Evolutionary conservation across 495 filamentous ascomycete species (phyloP).

Genomic region (Penicillium alfredii): DNA sequence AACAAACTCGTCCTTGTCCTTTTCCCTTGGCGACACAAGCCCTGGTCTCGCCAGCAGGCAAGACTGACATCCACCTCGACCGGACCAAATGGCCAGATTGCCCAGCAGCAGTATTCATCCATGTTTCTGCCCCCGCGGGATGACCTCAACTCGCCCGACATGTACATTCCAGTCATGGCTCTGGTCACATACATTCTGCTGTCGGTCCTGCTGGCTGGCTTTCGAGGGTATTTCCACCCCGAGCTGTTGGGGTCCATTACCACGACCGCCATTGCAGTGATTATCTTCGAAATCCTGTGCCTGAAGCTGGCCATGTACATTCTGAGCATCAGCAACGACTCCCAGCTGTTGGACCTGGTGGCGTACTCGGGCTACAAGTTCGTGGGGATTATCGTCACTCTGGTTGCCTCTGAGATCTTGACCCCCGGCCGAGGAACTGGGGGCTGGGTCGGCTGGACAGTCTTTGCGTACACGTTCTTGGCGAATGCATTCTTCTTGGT

Average conservation of each 20-base stretch:
- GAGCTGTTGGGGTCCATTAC: slow-evolving; percentile 87
- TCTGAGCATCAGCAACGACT: slow-evolving; percentile 80
- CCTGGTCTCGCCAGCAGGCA: slow-evolving; percentile 77
- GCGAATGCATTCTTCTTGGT: slow-evolving; percentile 97
- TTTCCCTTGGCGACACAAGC: slow-evolving; percentile 95
- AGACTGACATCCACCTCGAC: slow-evolving; percentile 47
- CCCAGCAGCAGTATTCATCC: slow-evolving; percentile 56
- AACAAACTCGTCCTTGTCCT: slow-evolving; percentile 83
- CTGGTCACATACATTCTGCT: slow-evolving; percentile 96
- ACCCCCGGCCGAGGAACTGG: slow-evolving; percentile 73
- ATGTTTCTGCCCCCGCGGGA: slow-evolving; percentile 93
- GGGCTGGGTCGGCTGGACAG: slow-evolving; percentile 79
- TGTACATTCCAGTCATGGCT: slow-evolving; percentile 90
- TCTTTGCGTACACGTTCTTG: slow-evolving; percentile 84
- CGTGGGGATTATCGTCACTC: slow-evolving; percentile 85
- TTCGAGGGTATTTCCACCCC: slow-evolving; percentile 89
- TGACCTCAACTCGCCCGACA: slow-evolving; percentile 95
- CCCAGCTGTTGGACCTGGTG: slow-evolving; percentile 83
- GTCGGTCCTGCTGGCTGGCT: slow-evolving; percentile 78
- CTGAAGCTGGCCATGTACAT: slow-evolving; percentile 92
- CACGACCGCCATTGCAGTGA: slow-evolving; percentile 71
- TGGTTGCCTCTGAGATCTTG: slow-evolving; percentile 68
- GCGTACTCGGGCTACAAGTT: slow-evolving; percentile 99
- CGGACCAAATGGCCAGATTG: slow-evolving; percentile 56
- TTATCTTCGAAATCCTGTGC: slow-evolving; percentile 78